These are phyloP conservation scores for Achaetomiella virescens DNA, from an alignment of 495 filamentous ascomycete species.

Conservation along the genomic window DNA sequence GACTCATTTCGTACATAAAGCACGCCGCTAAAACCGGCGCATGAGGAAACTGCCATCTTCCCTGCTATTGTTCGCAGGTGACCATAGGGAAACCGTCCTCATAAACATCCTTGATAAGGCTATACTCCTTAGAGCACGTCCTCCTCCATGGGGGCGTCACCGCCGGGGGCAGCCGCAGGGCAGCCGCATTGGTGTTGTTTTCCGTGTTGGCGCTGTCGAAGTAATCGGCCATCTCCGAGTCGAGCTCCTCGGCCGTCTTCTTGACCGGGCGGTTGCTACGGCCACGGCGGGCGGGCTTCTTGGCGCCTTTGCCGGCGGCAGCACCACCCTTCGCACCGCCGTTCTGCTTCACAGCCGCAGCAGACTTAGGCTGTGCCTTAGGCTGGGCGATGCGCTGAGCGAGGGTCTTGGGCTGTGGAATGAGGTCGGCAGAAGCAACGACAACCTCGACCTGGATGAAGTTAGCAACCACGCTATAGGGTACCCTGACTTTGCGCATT, in stretches of 20 bases:
- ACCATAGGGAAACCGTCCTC: too few relatives aligned
- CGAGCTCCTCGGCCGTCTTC: constrained; percentile 88
- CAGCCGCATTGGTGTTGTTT: constrained; percentile 41
- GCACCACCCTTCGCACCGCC: constrained; percentile 31
- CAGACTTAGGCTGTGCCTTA: constrained; percentile 80
- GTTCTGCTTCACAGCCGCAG: constrained; percentile 59
- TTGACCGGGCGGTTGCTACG: constrained; percentile 63
- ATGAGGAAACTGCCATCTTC: neutral
- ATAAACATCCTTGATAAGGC: neutral
- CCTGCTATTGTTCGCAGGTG: neutral
- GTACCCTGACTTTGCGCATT: too few relatives aligned
- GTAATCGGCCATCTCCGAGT: constrained; percentile 92
- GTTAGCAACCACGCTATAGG: neutral
- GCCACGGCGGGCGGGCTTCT: constrained; percentile 40
- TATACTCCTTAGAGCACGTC: constrained; percentile 41
- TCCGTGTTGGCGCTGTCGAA: constrained; percentile 46
- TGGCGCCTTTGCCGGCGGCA: constrained; percentile 44
- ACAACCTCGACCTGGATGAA: constrained; percentile 74
- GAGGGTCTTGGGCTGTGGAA: constrained; percentile 65
- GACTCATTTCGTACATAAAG: constrained; percentile 10
- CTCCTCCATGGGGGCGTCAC: constrained; percentile 49
- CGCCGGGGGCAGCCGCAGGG: constrained; percentile 24
- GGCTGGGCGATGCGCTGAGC: constrained; percentile 76
- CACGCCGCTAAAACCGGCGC: neutral
- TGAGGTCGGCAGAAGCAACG: constrained; percentile 62